Evolutionary conservation across 805 yeast species (phyloP), one percentile per base, ranked within the genome.

Genomic region (Cyberlindnera maclurae): DNA sequence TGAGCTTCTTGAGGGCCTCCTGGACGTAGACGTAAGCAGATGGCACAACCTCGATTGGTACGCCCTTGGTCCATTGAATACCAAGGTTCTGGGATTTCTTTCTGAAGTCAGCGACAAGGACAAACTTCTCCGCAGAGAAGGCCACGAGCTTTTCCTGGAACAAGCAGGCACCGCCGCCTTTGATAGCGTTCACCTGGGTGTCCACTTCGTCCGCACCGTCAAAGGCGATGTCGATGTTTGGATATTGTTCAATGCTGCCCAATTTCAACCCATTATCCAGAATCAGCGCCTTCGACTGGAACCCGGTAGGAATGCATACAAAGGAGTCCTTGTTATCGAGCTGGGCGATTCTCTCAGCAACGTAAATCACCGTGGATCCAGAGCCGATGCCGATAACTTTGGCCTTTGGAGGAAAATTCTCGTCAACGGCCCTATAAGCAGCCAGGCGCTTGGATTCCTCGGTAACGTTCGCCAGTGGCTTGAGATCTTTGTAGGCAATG

Each of bases 121-220:
- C 68, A 55, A 90, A 88, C 51, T 73, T 74, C 42, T 73, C 66
- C 3, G 96, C 78, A 44, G 86, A 77, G 40, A 76, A 72, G 13
- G 96, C 96, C 12, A 93, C 96, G 38, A 93, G 70, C 64, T 93
- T 93, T 61, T 93, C 99, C 65, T 90, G 98, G 65, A 93, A 82
- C 46, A 88, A 69, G 62, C 99, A 93, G 2, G 97, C 99, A 31
- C 99, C 99, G 35, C 99, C 99, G 49, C 99, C 99, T 64, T 93
- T 93, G 59, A 93, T 93, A 53, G 89, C 79, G 57, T 88, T 85
- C 51, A 93, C 70, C 15, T 70, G 57, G 4, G 75, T 57, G 61
- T 90, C 98, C 41, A 89, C 89, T 63, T 93, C 98, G 62, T 93
- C 99, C 3, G 98, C 97, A 33, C 99, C 99, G 61, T 93, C 99